Percentiles rank a stretch among this genome's conserved stretches.
Evolutionary conservation across 1,139 yeast genomes (phyloP).

Genomic region (Suhomyces taliae): DNA sequence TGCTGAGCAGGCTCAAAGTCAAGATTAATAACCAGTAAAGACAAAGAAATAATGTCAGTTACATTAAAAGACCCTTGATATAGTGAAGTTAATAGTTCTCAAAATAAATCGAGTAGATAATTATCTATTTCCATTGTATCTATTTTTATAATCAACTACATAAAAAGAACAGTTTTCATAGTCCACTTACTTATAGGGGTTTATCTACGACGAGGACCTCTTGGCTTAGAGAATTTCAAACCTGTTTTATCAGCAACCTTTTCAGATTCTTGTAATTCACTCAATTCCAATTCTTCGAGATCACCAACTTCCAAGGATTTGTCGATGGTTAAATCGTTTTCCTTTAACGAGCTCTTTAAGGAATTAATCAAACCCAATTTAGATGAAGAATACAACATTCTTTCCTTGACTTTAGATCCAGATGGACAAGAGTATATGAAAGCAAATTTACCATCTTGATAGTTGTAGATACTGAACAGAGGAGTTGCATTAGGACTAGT

Average conservation of each 20-base stretch:
- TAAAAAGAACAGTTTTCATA: not conserved
- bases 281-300: conserved; percentile 58
- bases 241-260: conserved; percentile 17
- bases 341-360: conserved; percentile 37
- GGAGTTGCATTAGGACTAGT: conserved; percentile 21
- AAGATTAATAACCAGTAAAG: too few species aligned
- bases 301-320: conserved; percentile 68
- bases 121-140: not conserved
- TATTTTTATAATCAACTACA: not conserved
- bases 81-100: too few species aligned
- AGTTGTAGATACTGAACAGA: conserved; percentile 61
- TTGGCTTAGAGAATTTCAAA: conserved; percentile 51
- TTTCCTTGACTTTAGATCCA: conserved; percentile 82
- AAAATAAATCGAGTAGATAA: too few species aligned
- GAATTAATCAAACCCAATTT: conserved; percentile 64
- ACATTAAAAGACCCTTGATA: too few species aligned
- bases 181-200: not conserved
- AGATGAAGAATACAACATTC: conserved; percentile 90
- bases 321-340: conserved; percentile 24
- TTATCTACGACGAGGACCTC: conserved; percentile 54
- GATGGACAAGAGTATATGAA: conserved; percentile 90
- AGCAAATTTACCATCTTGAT: conserved; percentile 31
- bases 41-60: too few species aligned
- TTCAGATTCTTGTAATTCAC: conserved; percentile 25
- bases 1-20: too few species aligned